Percentiles rank a stretch among this genome's conserved stretches.
Evolutionary conservation across 371 early-diverging fungal genomes (phyloP).

Genomic region (Lichtheimia ornata): DNA sequence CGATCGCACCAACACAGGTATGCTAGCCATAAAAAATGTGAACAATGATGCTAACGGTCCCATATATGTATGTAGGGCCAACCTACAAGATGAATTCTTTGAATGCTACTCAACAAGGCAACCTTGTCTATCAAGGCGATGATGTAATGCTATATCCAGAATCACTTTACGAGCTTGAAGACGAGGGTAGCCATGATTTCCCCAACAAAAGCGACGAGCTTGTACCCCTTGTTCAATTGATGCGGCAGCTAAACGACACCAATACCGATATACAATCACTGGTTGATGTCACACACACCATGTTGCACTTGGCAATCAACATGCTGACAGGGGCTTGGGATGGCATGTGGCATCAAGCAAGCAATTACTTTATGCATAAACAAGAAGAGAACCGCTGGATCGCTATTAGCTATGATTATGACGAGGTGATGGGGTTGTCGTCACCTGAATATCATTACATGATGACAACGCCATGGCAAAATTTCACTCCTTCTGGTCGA

Average conservation of each 20-base stretch:
- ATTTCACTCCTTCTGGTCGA: conserved; percentile 31
- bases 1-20: conserved; percentile 30
- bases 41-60: neutral
- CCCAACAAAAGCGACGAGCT: conserved; percentile 20
- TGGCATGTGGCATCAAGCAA: conserved; percentile 46
- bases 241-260: conserved; percentile 22
- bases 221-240: conserved; percentile 27
- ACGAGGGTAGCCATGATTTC: conserved; percentile 14
- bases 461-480: conserved; percentile 34
- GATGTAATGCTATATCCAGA: conserved; percentile 26
- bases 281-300: conserved; percentile 32
- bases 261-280: conserved; percentile 31
- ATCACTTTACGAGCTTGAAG: conserved; percentile 40
- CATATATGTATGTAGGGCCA: conserved; percentile 5
- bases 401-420: conserved; percentile 56
- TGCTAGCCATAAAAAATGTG: neutral
- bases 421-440: conserved; percentile 50
- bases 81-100: conserved; percentile 44
- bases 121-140: conserved; percentile 39
- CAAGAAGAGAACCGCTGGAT: conserved; percentile 44
- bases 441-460: conserved; percentile 9
- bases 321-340: conserved; percentile 54
- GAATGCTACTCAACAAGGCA: conserved; percentile 27
- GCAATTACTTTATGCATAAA: conserved; percentile 48
- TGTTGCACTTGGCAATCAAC: conserved; percentile 49